Conservation (phyloP, 2,329 filamentous ascomycete genomes). For the Thielaviopsis punctulata region DNA sequence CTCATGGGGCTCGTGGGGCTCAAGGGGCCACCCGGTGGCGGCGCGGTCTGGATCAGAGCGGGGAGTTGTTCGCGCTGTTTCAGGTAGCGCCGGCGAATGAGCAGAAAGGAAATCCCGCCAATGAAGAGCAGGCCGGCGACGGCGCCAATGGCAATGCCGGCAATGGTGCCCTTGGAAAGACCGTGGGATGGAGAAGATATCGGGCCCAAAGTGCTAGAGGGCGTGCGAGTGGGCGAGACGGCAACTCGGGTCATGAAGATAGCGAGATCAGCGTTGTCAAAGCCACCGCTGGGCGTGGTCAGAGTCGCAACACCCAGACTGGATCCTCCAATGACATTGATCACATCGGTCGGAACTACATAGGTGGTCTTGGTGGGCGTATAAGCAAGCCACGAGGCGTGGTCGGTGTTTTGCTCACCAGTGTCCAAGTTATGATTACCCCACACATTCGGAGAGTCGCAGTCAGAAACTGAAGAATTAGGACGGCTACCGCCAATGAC, state of each 20-base stretch:
- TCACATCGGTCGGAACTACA: constrained; percentile 33
- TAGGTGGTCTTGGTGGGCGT: constrained; percentile 32
- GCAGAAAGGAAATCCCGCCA: constrained; percentile 11
- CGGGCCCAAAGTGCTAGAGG: constrained; percentile 27
- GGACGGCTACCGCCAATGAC: constrained; percentile 45
- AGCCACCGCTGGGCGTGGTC: constrained; percentile 30
- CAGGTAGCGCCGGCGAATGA: constrained; percentile 18
- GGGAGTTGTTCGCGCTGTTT: constrained; percentile 12
- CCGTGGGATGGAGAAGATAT: neutral
- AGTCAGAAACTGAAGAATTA: constrained; percentile 21
- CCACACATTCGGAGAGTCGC: constrained; percentile 35
- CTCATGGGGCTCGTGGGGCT: neutral
- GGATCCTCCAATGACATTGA: constrained; percentile 32
- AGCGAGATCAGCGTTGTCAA: constrained; percentile 31
- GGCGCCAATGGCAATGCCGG: constrained; percentile 26
- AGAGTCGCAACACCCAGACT: constrained; percentile 35
- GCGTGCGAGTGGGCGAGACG: constrained; percentile 26
- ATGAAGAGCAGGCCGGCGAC: constrained; percentile 13
- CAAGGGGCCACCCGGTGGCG: neutral
- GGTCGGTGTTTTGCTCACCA: constrained; percentile 29
- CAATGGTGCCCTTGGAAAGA: constrained; percentile 25
- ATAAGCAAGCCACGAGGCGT: constrained; percentile 34
- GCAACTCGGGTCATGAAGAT: constrained; percentile 36
- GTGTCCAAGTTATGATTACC: constrained; percentile 40
- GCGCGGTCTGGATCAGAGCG: constrained; percentile 4